Evolutionary conservation across 495 filamentous ascomycete species (phyloP), one percentile per base, ranked within the genome.

Genomic region (Podospora tetraspora): DNA sequence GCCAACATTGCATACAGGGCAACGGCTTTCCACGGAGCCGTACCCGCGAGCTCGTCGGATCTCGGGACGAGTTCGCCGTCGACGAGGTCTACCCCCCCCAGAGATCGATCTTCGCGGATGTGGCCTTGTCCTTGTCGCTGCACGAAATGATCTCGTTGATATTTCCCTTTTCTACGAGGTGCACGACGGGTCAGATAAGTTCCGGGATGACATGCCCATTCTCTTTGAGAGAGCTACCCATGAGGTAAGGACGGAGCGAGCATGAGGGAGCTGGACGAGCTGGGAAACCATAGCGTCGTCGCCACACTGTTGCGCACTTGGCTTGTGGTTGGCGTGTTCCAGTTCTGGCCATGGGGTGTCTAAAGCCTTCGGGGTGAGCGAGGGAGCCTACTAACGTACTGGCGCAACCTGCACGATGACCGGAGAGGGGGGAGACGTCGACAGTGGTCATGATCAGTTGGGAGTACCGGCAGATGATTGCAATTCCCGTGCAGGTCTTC

Each of bases 111-210:
- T 13, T 52, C 57, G 64, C 12, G 6, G 19, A 24, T 19, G 24
- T 30, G 23, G 16, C 29, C 22, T 34, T 61, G 34, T 66, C 57
- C 65, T n/a, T 59, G 65, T 37, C 22, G 21, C 19, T 61, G 16
- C 30, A 23, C 37, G 56, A 16, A 12, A 43, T 52, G 34, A 61
- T 57, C 65, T 60, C 21, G 34, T 25, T 3, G 13, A 52, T 66
- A 66, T 52, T 60, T 43, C 65, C 65, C 57, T 66, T 66, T 66
- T 66, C 29, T 37, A 61, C 65, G 65, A 30, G 27, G 21, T 66
- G 52, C 21, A 43, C 37, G 32, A 37, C 65, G 57, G 65, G 58
- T 22, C 13, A 22, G 22, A 29, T 21, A 43, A 30, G 24, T 61
- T 61, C 65, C 65, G 65, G 34, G 27, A 25, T 24, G 27, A 43